Percentiles rank a stretch among this genome's conserved stretches.
These are phyloP conservation scores for Podila verticillata DNA, from an alignment of 192 early-diverging fungal species.

Conservation along the genomic window DNA sequence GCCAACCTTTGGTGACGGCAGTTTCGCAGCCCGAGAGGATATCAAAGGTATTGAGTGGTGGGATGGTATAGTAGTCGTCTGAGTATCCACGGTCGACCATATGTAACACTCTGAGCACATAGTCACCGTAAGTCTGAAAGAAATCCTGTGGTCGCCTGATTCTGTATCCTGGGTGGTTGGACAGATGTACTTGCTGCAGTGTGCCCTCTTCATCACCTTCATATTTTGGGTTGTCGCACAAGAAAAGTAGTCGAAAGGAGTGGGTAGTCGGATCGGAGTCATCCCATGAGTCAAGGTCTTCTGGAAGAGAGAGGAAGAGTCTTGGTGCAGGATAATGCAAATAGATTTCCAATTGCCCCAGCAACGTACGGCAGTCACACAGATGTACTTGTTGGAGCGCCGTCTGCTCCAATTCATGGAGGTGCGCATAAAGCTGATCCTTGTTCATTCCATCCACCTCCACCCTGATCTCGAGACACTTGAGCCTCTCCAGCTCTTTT, in stretches of 20 bases:
- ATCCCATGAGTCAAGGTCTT: neutral
- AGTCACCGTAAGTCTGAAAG: neutral
- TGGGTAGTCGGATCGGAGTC: neutral
- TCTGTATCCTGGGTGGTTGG: neutral
- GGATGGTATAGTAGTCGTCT: neutral
- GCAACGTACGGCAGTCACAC: no score
- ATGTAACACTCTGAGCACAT: neutral
- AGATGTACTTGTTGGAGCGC: no score
- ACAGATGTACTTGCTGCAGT: neutral
- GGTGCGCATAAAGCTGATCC: no score
- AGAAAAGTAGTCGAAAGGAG: neutral
- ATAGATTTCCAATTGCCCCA: no score
- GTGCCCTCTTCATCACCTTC: neutral
- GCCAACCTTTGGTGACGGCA: no score
- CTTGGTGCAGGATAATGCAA: no score
- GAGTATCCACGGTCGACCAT: neutral
- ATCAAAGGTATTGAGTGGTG: neutral
- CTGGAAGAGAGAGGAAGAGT: neutral
- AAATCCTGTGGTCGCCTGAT: neutral
- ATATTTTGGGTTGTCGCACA: neutral
- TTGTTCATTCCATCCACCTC: no score
- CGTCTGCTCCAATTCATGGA: no score
- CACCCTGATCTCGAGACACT: no score
- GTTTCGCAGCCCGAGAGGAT: neutral
- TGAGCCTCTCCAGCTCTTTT: no score